Percentiles rank a stretch among this genome's conserved stretches.
Evolutionary conservation across 805 yeast species (phyloP).

Genomic region (Maudiozyma barnettii): DNA sequence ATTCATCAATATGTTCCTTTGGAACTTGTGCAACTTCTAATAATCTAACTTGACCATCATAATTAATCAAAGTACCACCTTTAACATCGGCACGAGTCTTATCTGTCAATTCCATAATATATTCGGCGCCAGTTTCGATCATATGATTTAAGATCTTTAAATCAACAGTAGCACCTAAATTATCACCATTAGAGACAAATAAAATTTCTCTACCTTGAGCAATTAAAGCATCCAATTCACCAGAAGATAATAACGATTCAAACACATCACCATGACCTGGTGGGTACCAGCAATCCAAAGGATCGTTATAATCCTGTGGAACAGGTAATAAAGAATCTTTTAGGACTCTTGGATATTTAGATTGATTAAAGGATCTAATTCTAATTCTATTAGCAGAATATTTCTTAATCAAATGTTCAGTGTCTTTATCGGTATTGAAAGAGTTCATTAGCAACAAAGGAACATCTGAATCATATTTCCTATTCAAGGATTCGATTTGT

Average conservation of each 20-base stretch:
- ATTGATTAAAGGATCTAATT: constrained; percentile 93
- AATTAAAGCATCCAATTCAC: constrained; percentile 81
- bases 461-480: constrained; percentile 83
- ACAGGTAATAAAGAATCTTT: constrained; percentile 95
- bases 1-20: constrained; percentile 95
- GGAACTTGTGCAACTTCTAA: constrained; percentile 93
- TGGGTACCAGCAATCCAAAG: constrained; percentile 89
- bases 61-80: constrained; percentile 97
- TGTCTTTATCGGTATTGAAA: constrained; percentile 89
- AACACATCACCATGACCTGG: constrained; percentile 99
- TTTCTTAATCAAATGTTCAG: constrained; percentile 90
- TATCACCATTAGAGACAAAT: constrained; percentile 96
- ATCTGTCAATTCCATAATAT: constrained; percentile 96
- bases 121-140: constrained; percentile 85
- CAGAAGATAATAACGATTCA: constrained; percentile 80
- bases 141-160: constrained; percentile 82
- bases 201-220: constrained; percentile 90
- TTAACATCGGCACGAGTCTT: constrained; percentile 98
- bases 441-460: constrained; percentile 97
- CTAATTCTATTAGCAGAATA: constrained; percentile 93
- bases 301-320: constrained; percentile 65
- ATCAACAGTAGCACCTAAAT: constrained; percentile 97
- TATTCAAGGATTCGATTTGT: constrained; percentile 91
- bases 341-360: constrained; percentile 92
- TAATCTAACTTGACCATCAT: constrained; percentile 88